A percentile compares a stretch with the other conserved stretches of the same genome.
Conservation (phyloP, 495 filamentous ascomycete genomes). For the Jackrogersella minutella region DNA sequence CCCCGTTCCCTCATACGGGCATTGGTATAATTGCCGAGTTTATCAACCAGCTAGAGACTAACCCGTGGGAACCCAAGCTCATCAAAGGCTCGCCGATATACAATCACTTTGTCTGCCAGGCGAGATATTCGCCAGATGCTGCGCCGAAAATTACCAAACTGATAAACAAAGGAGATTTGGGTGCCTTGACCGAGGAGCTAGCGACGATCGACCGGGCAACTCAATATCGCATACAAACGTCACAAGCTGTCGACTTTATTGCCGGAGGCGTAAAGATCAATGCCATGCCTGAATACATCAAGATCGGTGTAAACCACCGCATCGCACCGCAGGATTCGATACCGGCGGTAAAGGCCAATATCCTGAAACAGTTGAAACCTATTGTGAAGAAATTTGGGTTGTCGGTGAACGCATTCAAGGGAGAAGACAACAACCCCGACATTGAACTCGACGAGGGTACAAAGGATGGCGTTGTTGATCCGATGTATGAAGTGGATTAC, state of each 20-base stretch:
- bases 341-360: conserved; percentile 56
- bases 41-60: conserved; percentile 64
- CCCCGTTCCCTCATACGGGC: conserved; percentile 67
- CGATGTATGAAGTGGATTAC: conserved; percentile 62
- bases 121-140: conserved; percentile 43
- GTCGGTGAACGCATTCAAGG: conserved; percentile 55
- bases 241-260: conserved; percentile 57
- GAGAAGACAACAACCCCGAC: conserved; percentile 52
- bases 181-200: conserved; percentile 65
- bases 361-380: conserved; percentile 57
- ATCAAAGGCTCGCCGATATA: conserved; percentile 49
- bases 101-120: conserved; percentile 61
- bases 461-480: conserved; percentile 49
- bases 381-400: conserved; percentile 65
- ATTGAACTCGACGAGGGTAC: conserved; percentile 31
- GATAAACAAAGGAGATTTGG: conserved; percentile 60
- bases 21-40: conserved; percentile 71
- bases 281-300: conserved; percentile 69
- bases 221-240: conserved; percentile 70
- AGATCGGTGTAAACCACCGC: conserved; percentile 69
- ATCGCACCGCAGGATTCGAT: conserved; percentile 67
- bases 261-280: conserved; percentile 64
- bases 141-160: conserved; percentile 45
- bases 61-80: conserved; percentile 59
- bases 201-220: conserved; percentile 55